phyloP scores from a whole-genome alignment of 148 eudicot species.

The Cornus kousa region DNA sequence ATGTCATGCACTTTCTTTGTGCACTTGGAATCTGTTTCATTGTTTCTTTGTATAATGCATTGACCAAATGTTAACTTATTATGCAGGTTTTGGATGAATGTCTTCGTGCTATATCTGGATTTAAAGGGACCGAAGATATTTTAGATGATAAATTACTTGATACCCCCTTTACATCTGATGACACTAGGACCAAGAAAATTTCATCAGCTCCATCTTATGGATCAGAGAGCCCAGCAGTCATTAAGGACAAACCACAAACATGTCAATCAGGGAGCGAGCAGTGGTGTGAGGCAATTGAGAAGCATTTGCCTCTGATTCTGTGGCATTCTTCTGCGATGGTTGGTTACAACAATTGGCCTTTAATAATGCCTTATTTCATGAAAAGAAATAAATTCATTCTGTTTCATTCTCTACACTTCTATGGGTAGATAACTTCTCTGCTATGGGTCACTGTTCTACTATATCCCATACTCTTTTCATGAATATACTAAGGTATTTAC shows the following conservation, averaged over 20 bases:
- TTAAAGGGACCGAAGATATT: conserved; percentile 94
- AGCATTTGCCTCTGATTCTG: conserved; percentile 58
- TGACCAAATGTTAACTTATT: conserved; percentile 13
- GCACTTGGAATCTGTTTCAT: neutral
- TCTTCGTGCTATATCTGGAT: conserved; percentile 97
- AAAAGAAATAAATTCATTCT: neutral
- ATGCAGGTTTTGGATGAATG: conserved; percentile 87
- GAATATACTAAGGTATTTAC: neutral
- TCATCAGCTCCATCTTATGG: conserved; percentile 92
- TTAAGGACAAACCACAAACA: conserved; percentile 29
- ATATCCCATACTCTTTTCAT: neutral
- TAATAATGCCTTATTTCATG: neutral
- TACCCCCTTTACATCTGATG: conserved; percentile 79
- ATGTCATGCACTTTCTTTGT: conserved; percentile 7
- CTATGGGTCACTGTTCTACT: neutral
- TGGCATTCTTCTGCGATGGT: conserved; percentile 76
- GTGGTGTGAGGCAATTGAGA: conserved; percentile 75
- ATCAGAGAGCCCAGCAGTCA: conserved; percentile 31
- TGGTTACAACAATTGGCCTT: conserved; percentile 21
- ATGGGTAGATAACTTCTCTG: neutral
- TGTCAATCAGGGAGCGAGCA: conserved; percentile 44
- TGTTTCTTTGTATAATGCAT: neutral
- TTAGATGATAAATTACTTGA: conserved; percentile 62
- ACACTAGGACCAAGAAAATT: conserved; percentile 68
- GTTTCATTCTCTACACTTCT: neutral